Conservation (phyloP, 2,329 filamentous ascomycete genomes). For the Cytospora chrysosperma region DNA sequence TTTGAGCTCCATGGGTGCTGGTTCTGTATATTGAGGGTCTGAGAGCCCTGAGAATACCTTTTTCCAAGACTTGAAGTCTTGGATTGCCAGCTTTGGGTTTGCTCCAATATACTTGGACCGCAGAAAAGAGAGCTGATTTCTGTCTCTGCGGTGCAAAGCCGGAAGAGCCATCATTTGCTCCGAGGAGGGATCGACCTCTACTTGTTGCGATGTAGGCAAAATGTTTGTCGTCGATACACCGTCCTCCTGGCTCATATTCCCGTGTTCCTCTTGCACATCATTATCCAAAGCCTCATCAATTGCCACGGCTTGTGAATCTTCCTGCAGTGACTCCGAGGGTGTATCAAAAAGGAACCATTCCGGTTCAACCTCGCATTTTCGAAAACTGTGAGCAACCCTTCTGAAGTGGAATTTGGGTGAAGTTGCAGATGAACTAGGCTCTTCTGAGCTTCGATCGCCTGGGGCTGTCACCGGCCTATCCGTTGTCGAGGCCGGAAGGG, state of each 20-base stretch:
- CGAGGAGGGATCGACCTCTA: background rate
- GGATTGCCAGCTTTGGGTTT: background rate
- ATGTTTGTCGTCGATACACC: background rate
- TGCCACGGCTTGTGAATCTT: background rate
- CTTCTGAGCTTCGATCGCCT: background rate
- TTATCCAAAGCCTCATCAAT: conserved; percentile 6
- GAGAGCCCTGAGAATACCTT: background rate
- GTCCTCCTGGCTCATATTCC: background rate
- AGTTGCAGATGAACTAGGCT: background rate
- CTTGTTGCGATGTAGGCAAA: background rate
- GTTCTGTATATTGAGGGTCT: background rate
- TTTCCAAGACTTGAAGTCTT: conserved; percentile 7
- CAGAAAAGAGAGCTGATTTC: background rate
- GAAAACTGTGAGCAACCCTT: background rate
- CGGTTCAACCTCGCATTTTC: background rate
- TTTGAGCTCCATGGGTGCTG: conserved; percentile 22
- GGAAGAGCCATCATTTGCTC: background rate
- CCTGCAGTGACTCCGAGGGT: background rate
- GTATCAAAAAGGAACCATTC: too few relatives aligned
- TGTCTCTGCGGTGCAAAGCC: background rate
- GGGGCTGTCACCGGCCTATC: background rate
- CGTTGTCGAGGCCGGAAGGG: background rate
- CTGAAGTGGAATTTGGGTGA: background rate
- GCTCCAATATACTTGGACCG: too few relatives aligned
- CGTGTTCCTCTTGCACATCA: background rate